phyloP scores from a whole-genome alignment of 495 filamentous ascomycete genomes.

The Wilcoxina mikolae region DNA sequence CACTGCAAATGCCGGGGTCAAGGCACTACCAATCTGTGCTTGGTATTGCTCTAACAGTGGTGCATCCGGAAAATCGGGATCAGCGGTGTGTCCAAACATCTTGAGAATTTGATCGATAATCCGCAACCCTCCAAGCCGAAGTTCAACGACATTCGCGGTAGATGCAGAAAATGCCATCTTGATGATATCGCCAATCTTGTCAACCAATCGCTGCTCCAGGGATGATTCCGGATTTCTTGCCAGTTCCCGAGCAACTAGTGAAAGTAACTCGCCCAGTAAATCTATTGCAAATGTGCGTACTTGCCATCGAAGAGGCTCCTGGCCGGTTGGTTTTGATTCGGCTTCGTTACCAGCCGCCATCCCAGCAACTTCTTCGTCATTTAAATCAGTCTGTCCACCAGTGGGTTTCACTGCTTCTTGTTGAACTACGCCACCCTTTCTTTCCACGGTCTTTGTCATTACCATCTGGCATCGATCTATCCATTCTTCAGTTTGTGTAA shows the following conservation, averaged over 20 bases:
- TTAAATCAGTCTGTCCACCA: slow-evolving; percentile 53
- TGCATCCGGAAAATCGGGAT: slow-evolving; percentile 91
- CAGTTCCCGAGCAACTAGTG: slow-evolving; percentile 60
- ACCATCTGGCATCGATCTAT: slow-evolving; percentile 74
- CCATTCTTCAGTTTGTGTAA: slow-evolving; percentile 66
- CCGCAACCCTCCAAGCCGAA: slow-evolving; percentile 75
- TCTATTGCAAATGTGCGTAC: slow-evolving; percentile 88
- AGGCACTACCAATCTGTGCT: slow-evolving; percentile 89
- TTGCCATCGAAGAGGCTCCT: slow-evolving; percentile 89
- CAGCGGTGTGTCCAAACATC: slow-evolving; percentile 90
- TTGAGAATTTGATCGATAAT: slow-evolving; percentile 87
- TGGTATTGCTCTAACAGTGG: slow-evolving; percentile 95
- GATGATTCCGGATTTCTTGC: slow-evolving; percentile 38
- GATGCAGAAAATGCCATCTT: slow-evolving; percentile 96
- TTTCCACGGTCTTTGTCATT: slow-evolving; percentile 64
- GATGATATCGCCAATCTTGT: slow-evolving; percentile 77
- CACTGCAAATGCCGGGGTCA: slow-evolving; percentile 88
- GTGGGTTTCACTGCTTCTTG: slow-evolving; percentile 35
- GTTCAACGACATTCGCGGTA: slow-evolving; percentile 76
- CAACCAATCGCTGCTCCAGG: slow-evolving; percentile 22
- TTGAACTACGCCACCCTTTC: slow-evolving; percentile 33
- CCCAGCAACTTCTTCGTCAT: slow-evolving; percentile 80
- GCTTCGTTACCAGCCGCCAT: slow-evolving; percentile 49
- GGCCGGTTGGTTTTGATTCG: slow-evolving; percentile 47
- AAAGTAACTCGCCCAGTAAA: slow-evolving; percentile 72